Evolutionary conservation across 164 flowering plant species (phyloP).

Genomic region (Hamamelis virginiana): DNA sequence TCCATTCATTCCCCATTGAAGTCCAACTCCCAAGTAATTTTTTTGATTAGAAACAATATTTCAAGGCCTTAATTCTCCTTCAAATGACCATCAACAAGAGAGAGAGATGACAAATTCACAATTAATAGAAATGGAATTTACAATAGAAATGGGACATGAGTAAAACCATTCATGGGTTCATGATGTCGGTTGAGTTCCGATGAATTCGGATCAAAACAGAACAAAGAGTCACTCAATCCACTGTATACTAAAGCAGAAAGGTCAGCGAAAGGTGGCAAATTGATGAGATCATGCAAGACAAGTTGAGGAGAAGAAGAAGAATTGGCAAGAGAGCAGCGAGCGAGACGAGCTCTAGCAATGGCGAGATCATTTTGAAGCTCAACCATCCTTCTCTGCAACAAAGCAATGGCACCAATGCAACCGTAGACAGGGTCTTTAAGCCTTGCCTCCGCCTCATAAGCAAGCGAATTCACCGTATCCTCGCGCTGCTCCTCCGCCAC

Average conservation of each 20-base stretch:
- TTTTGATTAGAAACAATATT: too few species aligned
- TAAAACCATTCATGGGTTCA: conserved; percentile 15
- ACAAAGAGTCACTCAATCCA: conserved; percentile 17
- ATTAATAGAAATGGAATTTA: conserved; percentile 1
- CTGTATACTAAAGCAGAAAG: conserved; percentile 8
- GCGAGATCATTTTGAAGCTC: conserved; percentile 75
- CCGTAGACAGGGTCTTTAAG: conserved; percentile 81
- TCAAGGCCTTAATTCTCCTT: too few species aligned
- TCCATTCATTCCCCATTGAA: too few species aligned
- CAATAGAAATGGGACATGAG: conserved; percentile 19
- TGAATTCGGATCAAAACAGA: conserved; percentile 20
- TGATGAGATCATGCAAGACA: not conserved
- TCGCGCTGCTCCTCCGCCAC: conserved; percentile 64
- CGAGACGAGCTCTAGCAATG: conserved; percentile 63
- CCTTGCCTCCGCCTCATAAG: conserved; percentile 77
- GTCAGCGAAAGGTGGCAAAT: not conserved
- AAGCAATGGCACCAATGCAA: conserved; percentile 76
- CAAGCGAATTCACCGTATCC: conserved; percentile 68
- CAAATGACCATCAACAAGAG: not conserved
- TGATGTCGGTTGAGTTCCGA: not conserved
- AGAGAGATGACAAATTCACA: not conserved
- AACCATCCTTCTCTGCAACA: conserved; percentile 55
- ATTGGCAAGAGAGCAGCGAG: conserved; percentile 27
- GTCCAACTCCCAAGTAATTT: too few species aligned
- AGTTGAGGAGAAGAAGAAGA: conserved; percentile 1